Evolutionary conservation across 2,329 filamentous ascomycete genomes (phyloP).

Genomic region (Microsporum canis): DNA sequence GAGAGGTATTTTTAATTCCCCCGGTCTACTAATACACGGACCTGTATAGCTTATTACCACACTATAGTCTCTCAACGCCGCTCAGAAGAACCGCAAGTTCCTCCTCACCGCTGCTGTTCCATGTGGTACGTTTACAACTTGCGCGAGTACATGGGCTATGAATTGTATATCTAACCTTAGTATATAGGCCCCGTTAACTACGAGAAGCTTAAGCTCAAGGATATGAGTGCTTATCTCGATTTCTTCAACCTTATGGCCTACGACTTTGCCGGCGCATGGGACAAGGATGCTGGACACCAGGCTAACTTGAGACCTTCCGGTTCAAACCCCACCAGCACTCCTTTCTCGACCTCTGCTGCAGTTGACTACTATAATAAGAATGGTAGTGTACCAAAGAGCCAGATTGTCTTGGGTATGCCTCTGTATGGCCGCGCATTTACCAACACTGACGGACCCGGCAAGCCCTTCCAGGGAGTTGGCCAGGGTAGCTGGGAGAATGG

Average conservation of each 20-base stretch:
- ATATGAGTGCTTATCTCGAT: conserved; percentile 40
- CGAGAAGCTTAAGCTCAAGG: conserved; percentile 31
- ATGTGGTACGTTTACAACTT: conserved; percentile 24
- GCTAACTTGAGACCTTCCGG: conserved; percentile 59
- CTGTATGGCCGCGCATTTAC: conserved; percentile 85
- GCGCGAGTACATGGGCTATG: background rate
- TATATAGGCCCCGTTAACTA: conserved; percentile 31
- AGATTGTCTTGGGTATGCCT: conserved; percentile 88
- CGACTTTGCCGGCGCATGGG: conserved; percentile 78
- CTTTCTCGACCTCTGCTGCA: conserved; percentile 63
- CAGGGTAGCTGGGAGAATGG: conserved; percentile 75
- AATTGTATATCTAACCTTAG: background rate
- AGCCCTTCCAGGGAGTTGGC: conserved; percentile 60
- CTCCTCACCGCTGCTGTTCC: conserved; percentile 41
- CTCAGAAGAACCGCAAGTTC: conserved; percentile 30
- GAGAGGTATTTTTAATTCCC: conserved; percentile 23
- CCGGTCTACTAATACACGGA: background rate
- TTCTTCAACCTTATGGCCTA: conserved; percentile 63
- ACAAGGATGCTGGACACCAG: conserved; percentile 60
- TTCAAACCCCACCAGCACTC: conserved; percentile 54
- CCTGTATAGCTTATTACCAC: background rate
- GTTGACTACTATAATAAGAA: conserved; percentile 56
- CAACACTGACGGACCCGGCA: conserved; percentile 64
- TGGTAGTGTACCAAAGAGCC: conserved; percentile 50
- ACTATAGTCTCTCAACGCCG: conserved; percentile 5